These are phyloP conservation scores for Actinomortierella wolfii DNA, from an alignment of 371 early-diverging fungal species.

Conservation along the genomic window DNA sequence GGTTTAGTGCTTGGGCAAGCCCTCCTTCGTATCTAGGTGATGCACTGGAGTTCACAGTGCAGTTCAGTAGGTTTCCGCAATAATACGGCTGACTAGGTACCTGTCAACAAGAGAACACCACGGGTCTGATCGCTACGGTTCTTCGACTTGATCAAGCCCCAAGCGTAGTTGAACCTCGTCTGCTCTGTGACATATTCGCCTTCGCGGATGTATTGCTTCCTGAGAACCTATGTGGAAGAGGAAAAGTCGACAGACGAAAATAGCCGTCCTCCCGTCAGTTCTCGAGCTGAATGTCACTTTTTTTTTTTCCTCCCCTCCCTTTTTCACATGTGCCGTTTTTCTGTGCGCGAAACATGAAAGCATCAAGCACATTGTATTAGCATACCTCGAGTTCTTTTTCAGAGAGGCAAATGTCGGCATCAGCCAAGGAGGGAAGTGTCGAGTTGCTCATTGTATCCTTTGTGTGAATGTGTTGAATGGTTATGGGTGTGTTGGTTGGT, in stretches of 20 bases:
- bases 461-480: neutral
- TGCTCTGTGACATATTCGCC: constrained; percentile 73
- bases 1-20: no score
- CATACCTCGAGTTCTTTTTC: constrained; percentile 44
- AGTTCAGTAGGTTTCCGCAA: no score
- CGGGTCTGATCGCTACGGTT: constrained; percentile 66
- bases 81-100: constrained; percentile 44
- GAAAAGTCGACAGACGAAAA: neutral
- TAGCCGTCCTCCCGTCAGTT: no score
- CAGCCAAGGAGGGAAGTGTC: constrained; percentile 36
- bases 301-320: no score
- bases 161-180: constrained; percentile 96
- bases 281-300: no score
- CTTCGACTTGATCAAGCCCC: constrained; percentile 85
- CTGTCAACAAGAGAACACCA: constrained; percentile 82
- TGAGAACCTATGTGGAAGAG: constrained; percentile 59
- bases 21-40: no score
- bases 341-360: no score
- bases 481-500: neutral
- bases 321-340: no score
- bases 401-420: constrained; percentile 44
- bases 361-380: no score
- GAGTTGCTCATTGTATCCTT: constrained; percentile 27
- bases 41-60: no score
- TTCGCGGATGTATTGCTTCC: constrained; percentile 74